Conservation (phyloP, 169 alveolate species). For the Babesia caballi region DNA sequence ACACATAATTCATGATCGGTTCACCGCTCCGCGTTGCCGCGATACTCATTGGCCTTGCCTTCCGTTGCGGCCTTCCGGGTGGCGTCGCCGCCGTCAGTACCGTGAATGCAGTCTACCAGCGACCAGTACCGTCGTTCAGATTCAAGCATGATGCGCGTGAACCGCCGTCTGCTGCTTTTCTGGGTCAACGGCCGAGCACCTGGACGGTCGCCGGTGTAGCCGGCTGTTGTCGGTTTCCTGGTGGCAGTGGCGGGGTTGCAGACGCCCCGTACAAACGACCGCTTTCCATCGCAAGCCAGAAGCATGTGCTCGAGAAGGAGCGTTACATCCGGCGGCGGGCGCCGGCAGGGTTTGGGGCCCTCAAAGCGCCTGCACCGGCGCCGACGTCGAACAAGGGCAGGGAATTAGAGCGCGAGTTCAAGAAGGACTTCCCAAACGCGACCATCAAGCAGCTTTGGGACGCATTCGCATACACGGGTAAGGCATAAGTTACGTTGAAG, state of each 20-base stretch:
- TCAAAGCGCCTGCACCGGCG: not conserved
- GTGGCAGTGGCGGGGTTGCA: too few species aligned
- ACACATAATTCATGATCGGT: not conserved
- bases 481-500: not conserved
- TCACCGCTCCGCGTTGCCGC: not conserved
- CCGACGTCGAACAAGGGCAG: constrained; percentile 8
- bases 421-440: constrained; percentile 40
- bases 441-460: constrained; percentile 48
- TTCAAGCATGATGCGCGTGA: too few species aligned
- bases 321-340: constrained; percentile 26
- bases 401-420: constrained; percentile 18
- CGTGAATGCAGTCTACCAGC: not conserved
- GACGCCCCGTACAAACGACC: not conserved
- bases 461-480: constrained; percentile 34
- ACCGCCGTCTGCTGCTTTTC: too few species aligned
- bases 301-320: constrained; percentile 50
- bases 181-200: too few species aligned
- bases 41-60: constrained; percentile 1
- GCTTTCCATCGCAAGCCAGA: constrained; percentile 38
- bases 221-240: too few species aligned
- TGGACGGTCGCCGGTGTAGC: too few species aligned
- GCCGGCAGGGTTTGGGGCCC: constrained; percentile 44
- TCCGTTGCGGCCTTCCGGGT: not conserved
- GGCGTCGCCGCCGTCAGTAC: not conserved
- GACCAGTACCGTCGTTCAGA: too few species aligned